Conservation (phyloP, 257 asterid species). For the Plectranthus barbatus region DNA sequence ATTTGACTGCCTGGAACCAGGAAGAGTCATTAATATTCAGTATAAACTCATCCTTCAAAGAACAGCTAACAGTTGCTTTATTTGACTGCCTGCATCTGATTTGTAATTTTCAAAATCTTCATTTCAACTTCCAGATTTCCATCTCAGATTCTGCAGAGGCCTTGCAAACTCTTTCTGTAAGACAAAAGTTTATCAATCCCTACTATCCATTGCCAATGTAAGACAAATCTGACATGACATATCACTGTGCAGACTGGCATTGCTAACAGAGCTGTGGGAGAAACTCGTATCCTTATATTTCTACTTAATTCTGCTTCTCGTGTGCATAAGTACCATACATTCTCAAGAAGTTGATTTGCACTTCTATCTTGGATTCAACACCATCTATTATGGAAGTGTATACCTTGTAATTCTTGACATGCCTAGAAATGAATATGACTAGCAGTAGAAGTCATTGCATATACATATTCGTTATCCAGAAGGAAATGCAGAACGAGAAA, state of each 20-base stretch:
- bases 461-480: constrained; percentile 48
- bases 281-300: constrained; percentile 61
- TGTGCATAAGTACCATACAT: not conserved
- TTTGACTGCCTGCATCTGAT: not conserved
- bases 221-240: not conserved
- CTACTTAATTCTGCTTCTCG: not conserved
- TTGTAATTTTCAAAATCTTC: constrained; percentile 8
- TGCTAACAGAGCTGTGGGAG: constrained; percentile 86
- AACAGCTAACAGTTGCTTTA: not conserved
- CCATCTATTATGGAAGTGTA: constrained; percentile 2
- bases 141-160: constrained; percentile 55
- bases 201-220: not conserved
- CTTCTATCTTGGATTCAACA: not conserved
- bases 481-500: constrained; percentile 44
- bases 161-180: constrained; percentile 54
- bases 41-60: not conserved
- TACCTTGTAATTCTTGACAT: constrained; percentile 23
- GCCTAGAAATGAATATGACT: constrained; percentile 66
- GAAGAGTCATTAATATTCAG: not conserved
- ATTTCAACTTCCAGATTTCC: constrained; percentile 38
- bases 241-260: constrained; percentile 53
- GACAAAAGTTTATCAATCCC: constrained; percentile 18
- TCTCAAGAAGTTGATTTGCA: no score
- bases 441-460: constrained; percentile 91
- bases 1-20: constrained; percentile 4